Evolutionary conservation across 2,329 filamentous ascomycete genomes (phyloP), one percentile per base, ranked within the genome.

Genomic region (Fusarium sterilihyphosum): DNA sequence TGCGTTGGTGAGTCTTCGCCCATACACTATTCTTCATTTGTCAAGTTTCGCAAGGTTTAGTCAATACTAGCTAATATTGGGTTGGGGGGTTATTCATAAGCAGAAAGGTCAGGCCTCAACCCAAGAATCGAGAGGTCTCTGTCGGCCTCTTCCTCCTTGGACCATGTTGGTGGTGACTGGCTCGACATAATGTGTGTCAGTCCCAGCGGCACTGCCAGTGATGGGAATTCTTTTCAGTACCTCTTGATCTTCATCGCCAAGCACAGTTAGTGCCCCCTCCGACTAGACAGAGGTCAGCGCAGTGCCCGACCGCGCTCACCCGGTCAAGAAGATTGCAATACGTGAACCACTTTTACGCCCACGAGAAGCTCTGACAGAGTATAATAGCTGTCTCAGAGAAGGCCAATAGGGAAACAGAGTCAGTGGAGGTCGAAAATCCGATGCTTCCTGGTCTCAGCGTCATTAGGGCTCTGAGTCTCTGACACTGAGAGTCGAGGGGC

Each of bases 341-440:
- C 4, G 8, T 47, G 24, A 29, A 3, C 12, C 12, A 20, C 8
- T 16, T 47, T 16, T 3, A 47, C 3, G 0, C 18, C 13, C 12
- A 13, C 20, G 4, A 29, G 6, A 6, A 29, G 46, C 24, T 14
- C 8, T 47, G 12, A 5, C 24, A 18, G 44, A 47, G 44, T 2
- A 8, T 14, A 13, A 13, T 7, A 20, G 6, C 0, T 9, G 17
- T 20, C 0, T 8, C 24, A 26, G 0, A 47, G 8, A 2, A 29
- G 3, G 0, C 7, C 2, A 3, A 29, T 8, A 0, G 24, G 12
- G 3, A 8, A 5, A 0, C 0, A 4, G 13, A 49, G 26, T 3
- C 18, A 10, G 24, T 22, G 8, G 6, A 5, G 13, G 12, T 6
- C 17, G 12, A 14, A 20, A 9, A 5, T 8, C 3, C 1, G 17